Evolutionary conservation across 1,284 basidiomycete species (phyloP).

Genomic region (Volvariella volvacea): DNA sequence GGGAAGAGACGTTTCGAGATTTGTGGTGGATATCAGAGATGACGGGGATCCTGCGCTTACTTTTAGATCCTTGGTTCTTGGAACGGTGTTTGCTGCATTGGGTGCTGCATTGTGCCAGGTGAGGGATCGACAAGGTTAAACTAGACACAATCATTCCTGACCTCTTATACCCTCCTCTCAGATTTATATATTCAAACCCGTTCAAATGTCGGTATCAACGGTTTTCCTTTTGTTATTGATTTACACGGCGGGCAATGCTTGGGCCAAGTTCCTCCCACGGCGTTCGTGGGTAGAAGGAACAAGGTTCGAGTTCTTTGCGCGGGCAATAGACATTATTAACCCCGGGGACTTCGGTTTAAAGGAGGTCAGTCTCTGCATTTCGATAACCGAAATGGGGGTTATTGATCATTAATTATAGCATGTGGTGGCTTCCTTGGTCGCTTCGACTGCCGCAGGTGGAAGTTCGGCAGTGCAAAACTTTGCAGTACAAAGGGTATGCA

Average conservation of each 20-base stretch:
- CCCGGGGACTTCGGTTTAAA: constrained; percentile 53
- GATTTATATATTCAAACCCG: constrained; percentile 48
- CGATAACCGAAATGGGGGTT: constrained; percentile 1
- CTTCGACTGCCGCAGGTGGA: constrained; percentile 47
- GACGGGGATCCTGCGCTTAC: constrained; percentile 57
- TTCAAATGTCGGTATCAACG: constrained; percentile 42
- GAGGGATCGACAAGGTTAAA: constrained; percentile 1
- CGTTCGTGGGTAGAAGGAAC: constrained; percentile 33
- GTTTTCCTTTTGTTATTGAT: constrained; percentile 56
- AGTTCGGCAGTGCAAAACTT: constrained; percentile 51
- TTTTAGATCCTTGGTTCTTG: constrained; percentile 49
- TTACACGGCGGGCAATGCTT: constrained; percentile 45
- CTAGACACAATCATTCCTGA: constrained; percentile 4
- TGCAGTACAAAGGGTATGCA: constrained; percentile 48
- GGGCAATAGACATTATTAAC: constrained; percentile 43
- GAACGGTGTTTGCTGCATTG: constrained; percentile 48
- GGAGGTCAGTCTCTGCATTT: constrained; percentile 49
- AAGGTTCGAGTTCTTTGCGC: constrained; percentile 29
- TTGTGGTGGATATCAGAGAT: constrained; percentile 55
- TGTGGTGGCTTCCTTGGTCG: constrained; percentile 50
- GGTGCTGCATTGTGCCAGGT: constrained; percentile 45
- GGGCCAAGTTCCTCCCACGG: constrained; percentile 40
- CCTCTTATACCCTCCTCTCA: neutral
- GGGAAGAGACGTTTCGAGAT: constrained; percentile 53
- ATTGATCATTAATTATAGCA: constrained; percentile 31